Conservation (phyloP, 345 rosid species). For the Rhodamnia argentea region DNA sequence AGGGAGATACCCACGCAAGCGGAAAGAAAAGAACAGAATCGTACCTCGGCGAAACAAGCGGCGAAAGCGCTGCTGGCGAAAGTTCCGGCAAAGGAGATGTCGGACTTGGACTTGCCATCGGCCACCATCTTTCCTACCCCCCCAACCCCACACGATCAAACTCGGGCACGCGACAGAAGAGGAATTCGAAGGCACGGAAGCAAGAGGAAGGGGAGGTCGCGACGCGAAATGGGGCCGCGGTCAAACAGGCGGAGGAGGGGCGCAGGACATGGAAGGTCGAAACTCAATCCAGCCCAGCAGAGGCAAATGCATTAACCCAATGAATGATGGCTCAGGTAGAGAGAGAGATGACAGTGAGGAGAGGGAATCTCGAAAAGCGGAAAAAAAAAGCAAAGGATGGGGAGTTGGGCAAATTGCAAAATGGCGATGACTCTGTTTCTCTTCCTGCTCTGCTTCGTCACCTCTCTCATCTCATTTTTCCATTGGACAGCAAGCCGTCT, state of each 20-base stretch:
- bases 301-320: not conserved
- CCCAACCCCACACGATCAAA: not conserved
- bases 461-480: not conserved
- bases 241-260: not conserved
- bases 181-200: not conserved
- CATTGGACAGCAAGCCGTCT: not conserved
- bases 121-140: conserved; percentile 56
- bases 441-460: not conserved
- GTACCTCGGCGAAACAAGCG: conserved; percentile 92
- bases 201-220: not conserved
- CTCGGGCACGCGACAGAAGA: not conserved
- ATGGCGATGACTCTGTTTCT: not conserved
- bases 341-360: too few species aligned
- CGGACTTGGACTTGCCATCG: conserved; percentile 54
- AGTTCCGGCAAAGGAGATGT: conserved; percentile 73
- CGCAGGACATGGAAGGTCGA: not conserved
- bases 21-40: not conserved
- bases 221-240: not conserved
- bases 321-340: not conserved
- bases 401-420: not conserved
- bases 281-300: not conserved
- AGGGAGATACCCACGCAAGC: not conserved
- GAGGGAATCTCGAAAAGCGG: not conserved
- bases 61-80: conserved; percentile 92
- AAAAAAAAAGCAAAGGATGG: not conserved